These are phyloP conservation scores for Tolypocladium guangdongense DNA, from an alignment of 2,329 filamentous ascomycete species.

Conservation along the genomic window DNA sequence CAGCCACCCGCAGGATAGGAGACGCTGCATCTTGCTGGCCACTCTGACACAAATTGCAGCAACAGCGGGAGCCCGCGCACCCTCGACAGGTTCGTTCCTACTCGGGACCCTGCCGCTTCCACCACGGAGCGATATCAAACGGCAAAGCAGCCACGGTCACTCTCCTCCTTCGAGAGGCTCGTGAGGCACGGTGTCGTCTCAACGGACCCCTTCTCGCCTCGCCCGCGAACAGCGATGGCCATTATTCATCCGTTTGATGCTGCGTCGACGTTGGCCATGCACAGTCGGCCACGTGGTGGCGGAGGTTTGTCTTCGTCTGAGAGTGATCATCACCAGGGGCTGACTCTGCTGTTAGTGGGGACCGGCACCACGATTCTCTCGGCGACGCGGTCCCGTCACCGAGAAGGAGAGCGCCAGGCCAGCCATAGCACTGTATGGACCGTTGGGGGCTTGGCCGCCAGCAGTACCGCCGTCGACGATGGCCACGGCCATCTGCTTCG, in stretches of 20 bases:
- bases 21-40: background rate
- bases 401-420: slow-evolving; percentile 31
- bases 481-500: slow-evolving; percentile 54
- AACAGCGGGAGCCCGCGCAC: slow-evolving; percentile 7
- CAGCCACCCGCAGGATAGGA: background rate
- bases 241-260: background rate
- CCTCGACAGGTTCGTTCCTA: slow-evolving; percentile 41
- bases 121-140: slow-evolving; percentile 34
- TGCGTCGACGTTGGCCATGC: background rate
- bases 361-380: background rate
- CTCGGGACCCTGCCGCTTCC: slow-evolving; percentile 22
- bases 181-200: slow-evolving; percentile 23
- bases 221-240: slow-evolving; percentile 8
- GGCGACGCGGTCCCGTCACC: background rate
- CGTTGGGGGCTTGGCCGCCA: slow-evolving; percentile 58
- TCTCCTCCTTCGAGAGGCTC: slow-evolving; percentile 33
- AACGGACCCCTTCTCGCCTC: slow-evolving; percentile 14
- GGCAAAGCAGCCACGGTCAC: slow-evolving; percentile 28
- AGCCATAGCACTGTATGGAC: slow-evolving; percentile 67
- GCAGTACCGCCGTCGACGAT: slow-evolving; percentile 43
- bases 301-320: background rate
- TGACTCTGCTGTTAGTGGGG: background rate
- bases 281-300: background rate
- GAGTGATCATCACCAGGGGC: background rate
- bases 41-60: background rate